Evolutionary conservation across 2,329 filamentous ascomycete species (phyloP).

Genomic region (Diaporthe capsici): DNA sequence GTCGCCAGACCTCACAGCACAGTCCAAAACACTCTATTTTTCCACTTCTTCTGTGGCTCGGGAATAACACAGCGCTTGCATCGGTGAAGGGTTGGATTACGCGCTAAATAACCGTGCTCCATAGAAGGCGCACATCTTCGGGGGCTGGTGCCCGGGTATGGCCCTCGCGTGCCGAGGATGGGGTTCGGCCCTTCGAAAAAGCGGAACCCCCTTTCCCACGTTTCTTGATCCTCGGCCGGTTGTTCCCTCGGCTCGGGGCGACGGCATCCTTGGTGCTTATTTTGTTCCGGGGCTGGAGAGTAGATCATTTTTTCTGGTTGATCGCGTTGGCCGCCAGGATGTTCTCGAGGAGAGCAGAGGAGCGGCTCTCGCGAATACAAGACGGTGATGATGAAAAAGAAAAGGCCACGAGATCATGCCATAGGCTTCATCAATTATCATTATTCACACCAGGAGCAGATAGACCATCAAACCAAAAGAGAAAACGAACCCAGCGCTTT

Average conservation of each 20-base stretch:
- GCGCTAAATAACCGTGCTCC: not conserved
- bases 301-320: not conserved
- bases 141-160: conserved; percentile 4
- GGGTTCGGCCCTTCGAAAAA: not conserved
- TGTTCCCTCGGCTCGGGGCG: not conserved
- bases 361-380: too few species aligned
- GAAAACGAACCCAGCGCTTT: not conserved
- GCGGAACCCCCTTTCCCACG: not conserved
- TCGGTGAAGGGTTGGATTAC: not conserved
- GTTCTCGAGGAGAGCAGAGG: not conserved
- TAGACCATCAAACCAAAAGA: not conserved
- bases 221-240: not conserved
- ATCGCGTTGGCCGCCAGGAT: not conserved
- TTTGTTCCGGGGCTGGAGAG: too few species aligned
- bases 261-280: not conserved
- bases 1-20: not conserved
- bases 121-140: conserved; percentile 9
- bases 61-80: not conserved
- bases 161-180: not conserved
- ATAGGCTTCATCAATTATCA: not conserved
- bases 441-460: not conserved
- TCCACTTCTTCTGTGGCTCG: not conserved
- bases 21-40: too few species aligned
- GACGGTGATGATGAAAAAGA: not conserved
- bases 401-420: not conserved